Base-by-base conservation (phyloP, 2,329 filamentous ascomycete genomes). In the Cytospora piceae region DNA sequence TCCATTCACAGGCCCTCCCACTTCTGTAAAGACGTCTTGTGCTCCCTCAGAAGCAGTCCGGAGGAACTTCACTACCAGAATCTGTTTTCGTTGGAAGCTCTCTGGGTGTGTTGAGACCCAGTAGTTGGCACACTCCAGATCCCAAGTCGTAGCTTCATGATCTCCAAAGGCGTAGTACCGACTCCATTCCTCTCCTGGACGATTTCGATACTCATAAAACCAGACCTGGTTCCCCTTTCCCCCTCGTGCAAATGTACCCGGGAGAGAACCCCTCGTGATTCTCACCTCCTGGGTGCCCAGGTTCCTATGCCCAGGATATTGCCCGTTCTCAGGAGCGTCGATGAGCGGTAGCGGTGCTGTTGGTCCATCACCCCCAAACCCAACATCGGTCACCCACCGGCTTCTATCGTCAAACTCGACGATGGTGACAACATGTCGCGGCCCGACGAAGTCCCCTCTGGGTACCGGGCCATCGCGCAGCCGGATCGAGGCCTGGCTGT, bases 161-260 rank as follows among this genome's bases (percentile, higher is more conserved):
- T 90, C 86, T 1, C 83, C 82, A 74, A 93, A 93, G 68, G 82
- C 85, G 74, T 91, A 92, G 58, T 81, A 83, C 1, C 83, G 78
- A 24, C 82, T 78, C 86, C 89, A 93, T 3, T 79, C 77, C 55
- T 75, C 77, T 0, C 81, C 76, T 0, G 72, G 56, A 9, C 76
- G 74, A 67, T 85, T 81, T 31, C 84, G 80, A 69, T 85, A 84
- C 74, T 90, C 82, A 72, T 88, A 90, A 67, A 90, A 81, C 88
- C 88, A 91, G 65, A 85, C 74, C 66, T 81, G 77, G 74, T 57
- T 80, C 77, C 34, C 80, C 76, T 64, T 75, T 76, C 39, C 80
- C 76, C 61, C 75, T 73, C 61, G 73, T 70, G 77, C 75, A 4
- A 55, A 51, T 3, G 57, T 58, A 0, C 54, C 62, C 4, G 84